These are phyloP conservation scores for Kitagawia praeruptora DNA, from an alignment of 129 eudicot species.

Conservation along the genomic window DNA sequence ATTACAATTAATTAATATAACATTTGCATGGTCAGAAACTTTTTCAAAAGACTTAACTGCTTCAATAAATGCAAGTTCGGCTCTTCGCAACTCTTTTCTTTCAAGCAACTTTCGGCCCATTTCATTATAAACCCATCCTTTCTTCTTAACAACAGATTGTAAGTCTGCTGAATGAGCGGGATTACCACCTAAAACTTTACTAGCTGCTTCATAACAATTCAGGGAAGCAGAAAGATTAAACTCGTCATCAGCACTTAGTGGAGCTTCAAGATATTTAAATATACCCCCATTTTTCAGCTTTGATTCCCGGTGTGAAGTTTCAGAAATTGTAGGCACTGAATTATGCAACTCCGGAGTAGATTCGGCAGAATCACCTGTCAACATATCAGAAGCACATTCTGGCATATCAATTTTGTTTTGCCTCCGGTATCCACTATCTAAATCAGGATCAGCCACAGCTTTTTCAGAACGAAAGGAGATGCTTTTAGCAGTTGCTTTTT, in stretches of 20 bases:
- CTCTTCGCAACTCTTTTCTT: conserved; percentile 57
- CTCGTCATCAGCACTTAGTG: conserved; percentile 45
- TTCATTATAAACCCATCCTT: conserved; percentile 98
- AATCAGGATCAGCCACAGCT: conserved; percentile 6
- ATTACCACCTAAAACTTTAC: conserved; percentile 40
- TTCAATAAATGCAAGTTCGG: conserved; percentile 76
- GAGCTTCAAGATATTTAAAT: conserved; percentile 56
- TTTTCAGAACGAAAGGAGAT: conserved; percentile 17
- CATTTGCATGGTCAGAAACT: conserved; percentile 72
- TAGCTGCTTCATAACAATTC: conserved; percentile 62
- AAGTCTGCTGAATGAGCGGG: conserved; percentile 42
- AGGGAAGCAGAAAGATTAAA: conserved; percentile 50
- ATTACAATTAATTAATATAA: conserved; percentile 75
- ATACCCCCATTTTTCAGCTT: conserved; percentile 61
- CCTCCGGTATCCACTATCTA: not conserved
- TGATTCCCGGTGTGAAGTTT: conserved; percentile 22
- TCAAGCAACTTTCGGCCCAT: conserved; percentile 68
- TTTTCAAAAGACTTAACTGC: conserved; percentile 65
- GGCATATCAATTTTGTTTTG: not conserved
- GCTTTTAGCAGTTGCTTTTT: conserved; percentile 38
- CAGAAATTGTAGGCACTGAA: conserved; percentile 19
- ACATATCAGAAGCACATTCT: conserved; percentile 3
- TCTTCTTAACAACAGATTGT: conserved; percentile 65
- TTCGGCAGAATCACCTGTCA: conserved; percentile 10
- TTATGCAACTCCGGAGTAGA: conserved; percentile 16